These are phyloP conservation scores for Fusarium caatingaense DNA, from an alignment of 2,329 filamentous ascomycete genomes.

Conservation along the genomic window DNA sequence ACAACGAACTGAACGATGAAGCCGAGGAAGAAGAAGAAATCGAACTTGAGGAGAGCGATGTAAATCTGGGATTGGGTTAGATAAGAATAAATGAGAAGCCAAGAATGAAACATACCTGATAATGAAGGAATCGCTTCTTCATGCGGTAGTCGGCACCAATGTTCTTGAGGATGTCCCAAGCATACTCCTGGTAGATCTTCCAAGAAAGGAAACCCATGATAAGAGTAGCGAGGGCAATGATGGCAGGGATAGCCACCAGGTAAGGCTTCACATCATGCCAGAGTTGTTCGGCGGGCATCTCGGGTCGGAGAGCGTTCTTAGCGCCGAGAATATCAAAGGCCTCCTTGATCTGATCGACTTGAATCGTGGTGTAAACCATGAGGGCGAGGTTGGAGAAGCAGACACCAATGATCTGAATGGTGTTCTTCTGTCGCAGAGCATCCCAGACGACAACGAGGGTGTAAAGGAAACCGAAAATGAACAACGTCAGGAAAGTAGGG, in stretches of 20 bases:
- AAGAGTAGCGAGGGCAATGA: slow-evolving; percentile 81
- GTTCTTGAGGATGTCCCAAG: slow-evolving; percentile 99
- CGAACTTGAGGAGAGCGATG: slow-evolving; percentile 96
- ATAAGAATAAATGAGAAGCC: background rate
- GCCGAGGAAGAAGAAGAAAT: slow-evolving; percentile 99
- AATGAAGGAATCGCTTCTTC: slow-evolving; percentile 96
- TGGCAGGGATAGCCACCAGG: slow-evolving; percentile 84
- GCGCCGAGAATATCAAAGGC: slow-evolving; percentile 70
- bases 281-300: slow-evolving; percentile 57
- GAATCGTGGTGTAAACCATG: slow-evolving; percentile 91
- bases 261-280: slow-evolving; percentile 79
- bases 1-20: slow-evolving; percentile 99
- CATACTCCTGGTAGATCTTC: slow-evolving; percentile 98
- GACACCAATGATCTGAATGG: slow-evolving; percentile 96
- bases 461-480: slow-evolving; percentile 98
- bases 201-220: slow-evolving; percentile 82
- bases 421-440: slow-evolving; percentile 93
- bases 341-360: slow-evolving; percentile 87
- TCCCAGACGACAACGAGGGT: slow-evolving; percentile 92
- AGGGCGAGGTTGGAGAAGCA: slow-evolving; percentile 93
- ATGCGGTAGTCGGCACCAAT: slow-evolving; percentile 97
- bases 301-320: slow-evolving; percentile 57
- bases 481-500: slow-evolving; percentile 93
- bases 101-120: slow-evolving; percentile 74
- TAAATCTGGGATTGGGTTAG: slow-evolving; percentile 75